A percentile compares a stretch with the other conserved stretches of the same genome.
Conservation (phyloP, 345 rosid species). For the Theobroma cacao region DNA sequence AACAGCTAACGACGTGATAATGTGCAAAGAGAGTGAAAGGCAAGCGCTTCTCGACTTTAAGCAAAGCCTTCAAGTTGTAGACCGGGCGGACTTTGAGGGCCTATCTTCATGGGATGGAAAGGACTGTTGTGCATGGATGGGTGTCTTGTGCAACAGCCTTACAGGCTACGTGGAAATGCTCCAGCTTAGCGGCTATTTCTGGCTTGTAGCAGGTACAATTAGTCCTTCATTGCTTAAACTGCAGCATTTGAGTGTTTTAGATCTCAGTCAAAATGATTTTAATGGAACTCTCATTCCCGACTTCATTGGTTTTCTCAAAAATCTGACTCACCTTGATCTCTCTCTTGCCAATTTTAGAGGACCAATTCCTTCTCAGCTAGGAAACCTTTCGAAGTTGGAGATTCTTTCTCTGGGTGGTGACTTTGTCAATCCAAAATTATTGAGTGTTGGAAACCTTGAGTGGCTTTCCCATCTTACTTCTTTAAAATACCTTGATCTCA, state of each 20-base stretch:
- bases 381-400: constrained; percentile 41
- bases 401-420: constrained; percentile 32
- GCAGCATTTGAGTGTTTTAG: constrained; percentile 35
- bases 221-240: constrained; percentile 34
- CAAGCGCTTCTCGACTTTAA: too few species aligned
- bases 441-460: constrained; percentile 16
- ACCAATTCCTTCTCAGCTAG: constrained; percentile 28
- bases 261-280: constrained; percentile 41
- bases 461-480: constrained; percentile 30
- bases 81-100: fast-evolving
- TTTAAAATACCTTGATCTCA: constrained; percentile 7
- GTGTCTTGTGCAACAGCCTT: not conserved
- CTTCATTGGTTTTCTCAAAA: constrained; percentile 28
- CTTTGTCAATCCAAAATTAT: too few species aligned
- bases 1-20: not conserved
- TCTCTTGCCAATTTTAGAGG: constrained; percentile 36
- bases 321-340: constrained; percentile 36
- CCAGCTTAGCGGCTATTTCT: not conserved
- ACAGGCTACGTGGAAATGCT: not conserved
- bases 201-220: constrained; percentile 36
- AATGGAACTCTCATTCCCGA: constrained; percentile 28
- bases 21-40: not conserved
- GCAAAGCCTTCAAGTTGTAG: not conserved
- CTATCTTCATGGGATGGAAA: not conserved
- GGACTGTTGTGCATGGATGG: not conserved